Evolutionary conservation across 495 filamentous ascomycete species (phyloP), one percentile per base, ranked within the genome.

Genomic region (Lasiosphaeria hispida): DNA sequence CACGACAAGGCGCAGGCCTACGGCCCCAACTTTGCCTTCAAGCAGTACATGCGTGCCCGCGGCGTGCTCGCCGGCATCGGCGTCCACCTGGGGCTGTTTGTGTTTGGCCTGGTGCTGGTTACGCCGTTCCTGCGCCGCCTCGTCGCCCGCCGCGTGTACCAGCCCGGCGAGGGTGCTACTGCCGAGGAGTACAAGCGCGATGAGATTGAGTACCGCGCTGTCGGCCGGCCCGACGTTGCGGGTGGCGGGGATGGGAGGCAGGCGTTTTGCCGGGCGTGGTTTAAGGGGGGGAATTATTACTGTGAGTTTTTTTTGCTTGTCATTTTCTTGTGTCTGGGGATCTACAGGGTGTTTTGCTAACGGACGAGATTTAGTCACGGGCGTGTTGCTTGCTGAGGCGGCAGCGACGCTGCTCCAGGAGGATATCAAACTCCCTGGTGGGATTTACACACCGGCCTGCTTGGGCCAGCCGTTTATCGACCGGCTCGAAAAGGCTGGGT

Each of bases 401-500:
- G 91, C 89, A 1, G 80, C 85, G 59, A 82, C 85, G 3, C 73
- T 96, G 34, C 75, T 95, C 13, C 74, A 84, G 19, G 82, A 89
- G 8, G 83, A 85, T 48, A 65, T 83, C 35, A 74, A 81, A 15
- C 76, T 89, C 1, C 75, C 80, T 0, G 86, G 89, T 9, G 75
- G 68, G 0, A 39, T 95, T 19, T 84, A 91, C 15, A 96, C 91
- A 1, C 80, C 91, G n/a, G 88, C 90, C n/a, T 88, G 83, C 39
- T 72, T 96, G 38, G 91, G 91, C 0, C 87, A 92, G 69, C 76
- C 77, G 33, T 92, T 83, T 64, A 78, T 94, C 55, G 86, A 94
- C 64, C 80, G 88, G 41, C 67, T 93, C 58, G 76, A 82, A 11
- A 76, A 79, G 48, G 80, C 75, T 11, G 88, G 88, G 1, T 83